A percentile compares a stretch with the other conserved stretches of the same genome.
These are phyloP conservation scores for Phialophora macrospora DNA, from an alignment of 2,329 filamentous ascomycete species.

Conservation along the genomic window DNA sequence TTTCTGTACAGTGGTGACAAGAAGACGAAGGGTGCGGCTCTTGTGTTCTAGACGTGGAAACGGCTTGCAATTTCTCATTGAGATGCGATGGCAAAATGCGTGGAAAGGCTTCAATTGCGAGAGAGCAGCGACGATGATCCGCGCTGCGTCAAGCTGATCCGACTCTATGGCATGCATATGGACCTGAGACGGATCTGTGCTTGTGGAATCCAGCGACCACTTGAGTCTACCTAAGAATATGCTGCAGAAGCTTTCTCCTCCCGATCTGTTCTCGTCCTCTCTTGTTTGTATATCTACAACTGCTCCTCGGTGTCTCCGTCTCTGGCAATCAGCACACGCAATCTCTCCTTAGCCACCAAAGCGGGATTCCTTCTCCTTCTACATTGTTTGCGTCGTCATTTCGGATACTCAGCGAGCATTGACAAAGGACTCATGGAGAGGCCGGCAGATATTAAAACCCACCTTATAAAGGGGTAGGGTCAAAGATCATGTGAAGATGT, in stretches of 20 bases:
- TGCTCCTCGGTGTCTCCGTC: not conserved
- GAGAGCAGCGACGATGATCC: not conserved
- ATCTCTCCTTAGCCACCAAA: not conserved
- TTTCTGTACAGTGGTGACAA: conserved; percentile 85
- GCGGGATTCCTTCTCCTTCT: no score
- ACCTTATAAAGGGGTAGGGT: no score
- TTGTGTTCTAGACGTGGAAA: conserved; percentile 84
- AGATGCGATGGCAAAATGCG: conserved; percentile 4
- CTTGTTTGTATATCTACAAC: not conserved
- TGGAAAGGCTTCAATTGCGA: not conserved
- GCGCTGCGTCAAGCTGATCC: not conserved
- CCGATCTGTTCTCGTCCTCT: not conserved
- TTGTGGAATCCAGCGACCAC: not conserved
- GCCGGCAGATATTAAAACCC: no score
- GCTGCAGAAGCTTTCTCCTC: not conserved
- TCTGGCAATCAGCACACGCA: not conserved
- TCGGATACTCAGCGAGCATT: no score
- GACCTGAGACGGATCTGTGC: not conserved
- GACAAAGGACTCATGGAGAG: no score
- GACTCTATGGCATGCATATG: not conserved
- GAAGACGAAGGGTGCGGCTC: conserved; percentile 99
- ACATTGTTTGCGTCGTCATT: no score
- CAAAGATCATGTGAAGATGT: no score
- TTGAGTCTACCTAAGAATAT: not conserved
- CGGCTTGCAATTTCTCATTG: conserved; percentile 21